These are phyloP conservation scores for Cordyceps javanica DNA, from an alignment of 2,329 filamentous ascomycete genomes.

Conservation along the genomic window DNA sequence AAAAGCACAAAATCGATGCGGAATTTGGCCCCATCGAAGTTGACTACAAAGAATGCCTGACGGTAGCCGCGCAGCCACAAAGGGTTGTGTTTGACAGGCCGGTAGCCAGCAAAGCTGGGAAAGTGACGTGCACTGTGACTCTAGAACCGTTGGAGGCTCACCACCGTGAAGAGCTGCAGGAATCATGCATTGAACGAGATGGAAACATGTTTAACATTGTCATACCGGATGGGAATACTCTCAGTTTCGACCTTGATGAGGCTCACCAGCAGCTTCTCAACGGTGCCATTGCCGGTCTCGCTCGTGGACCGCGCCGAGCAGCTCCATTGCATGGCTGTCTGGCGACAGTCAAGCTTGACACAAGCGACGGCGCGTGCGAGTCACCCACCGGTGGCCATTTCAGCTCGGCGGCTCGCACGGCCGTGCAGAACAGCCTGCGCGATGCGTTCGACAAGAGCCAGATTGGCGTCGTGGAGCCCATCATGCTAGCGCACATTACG, in stretches of 20 bases:
- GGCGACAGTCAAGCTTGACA: slow-evolving; percentile 65
- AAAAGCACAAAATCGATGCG: slow-evolving; percentile 82
- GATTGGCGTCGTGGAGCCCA: slow-evolving; percentile 77
- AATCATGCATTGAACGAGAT: slow-evolving; percentile 49
- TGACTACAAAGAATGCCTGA: slow-evolving; percentile 82
- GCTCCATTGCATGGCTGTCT: slow-evolving; percentile 74
- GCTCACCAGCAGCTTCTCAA: slow-evolving; percentile 61
- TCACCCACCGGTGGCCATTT: slow-evolving; percentile 64
- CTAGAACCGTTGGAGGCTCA: slow-evolving; percentile 54
- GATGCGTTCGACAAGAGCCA: slow-evolving; percentile 47
- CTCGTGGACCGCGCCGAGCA: slow-evolving; percentile 73
- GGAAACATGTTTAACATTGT: slow-evolving; percentile 62
- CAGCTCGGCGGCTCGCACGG: slow-evolving; percentile 54
- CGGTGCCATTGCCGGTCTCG: slow-evolving; percentile 75
- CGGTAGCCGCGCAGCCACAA: slow-evolving; percentile 48
- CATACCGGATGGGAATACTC: slow-evolving; percentile 42
- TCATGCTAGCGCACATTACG: slow-evolving; percentile 84
- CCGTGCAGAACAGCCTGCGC: slow-evolving; percentile 64
- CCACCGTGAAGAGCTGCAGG: slow-evolving; percentile 31
- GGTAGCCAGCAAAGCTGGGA: slow-evolving; percentile 72
- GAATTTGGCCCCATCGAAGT: slow-evolving; percentile 89
- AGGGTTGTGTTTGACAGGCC: slow-evolving; percentile 68
- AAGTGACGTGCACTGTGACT: slow-evolving; percentile 65
- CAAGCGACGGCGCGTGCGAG: slow-evolving; percentile 43
- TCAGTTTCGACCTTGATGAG: slow-evolving; percentile 43